Evolutionary conservation across 1,284 basidiomycete species (phyloP), one percentile per base, ranked within the genome.

Genomic region (Somion occarium): DNA sequence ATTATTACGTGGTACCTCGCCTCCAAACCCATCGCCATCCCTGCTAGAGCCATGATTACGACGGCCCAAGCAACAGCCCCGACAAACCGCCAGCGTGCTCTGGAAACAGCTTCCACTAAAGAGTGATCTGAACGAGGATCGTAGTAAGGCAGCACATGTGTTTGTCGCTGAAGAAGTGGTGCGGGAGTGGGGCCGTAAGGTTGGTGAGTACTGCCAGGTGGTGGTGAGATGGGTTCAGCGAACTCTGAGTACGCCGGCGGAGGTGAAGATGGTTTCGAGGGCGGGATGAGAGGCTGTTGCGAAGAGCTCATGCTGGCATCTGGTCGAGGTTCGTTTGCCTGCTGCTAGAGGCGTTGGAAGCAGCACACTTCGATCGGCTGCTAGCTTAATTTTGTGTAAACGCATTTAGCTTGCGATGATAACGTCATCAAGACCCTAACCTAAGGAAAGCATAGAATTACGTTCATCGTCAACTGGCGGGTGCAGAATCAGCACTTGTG

Each of bases 71-170:
- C 11, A 38, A 65, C 47, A 15, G 64, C 66, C 37, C 53, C 56
- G 19, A 64, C 53, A 39, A 68, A 67, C 24, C 66, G 54, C 64
- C 64, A 62, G 38, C 63, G 57, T 13, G 66, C 65, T 20, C 65
- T 56, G 13, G 54, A 49, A 2, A 43, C 51, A n/a, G 65, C 64
- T 52, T 63, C 64, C 1, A 55, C 56, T 9, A 65, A 20, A 3
- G 66, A 61, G 46, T 66, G 52, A 13, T 58, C 57, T 12, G 64
- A 66, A 19, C 65, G 62, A 3, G 64, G 65, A 51, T 68, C 66
- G 48, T 67, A 68, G 49, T 67, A 68, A 3, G 66, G 66, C 13
- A 67, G 56, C 27, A 66, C 48, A 50, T 61, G 53, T 3, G 58
- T 53, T 54, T 66, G 63, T 53, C 66, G 65, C 38, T 55, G 56